phyloP scores from a whole-genome alignment of 495 filamentous ascomycete genomes.

The Achaetomiella virescens region DNA sequence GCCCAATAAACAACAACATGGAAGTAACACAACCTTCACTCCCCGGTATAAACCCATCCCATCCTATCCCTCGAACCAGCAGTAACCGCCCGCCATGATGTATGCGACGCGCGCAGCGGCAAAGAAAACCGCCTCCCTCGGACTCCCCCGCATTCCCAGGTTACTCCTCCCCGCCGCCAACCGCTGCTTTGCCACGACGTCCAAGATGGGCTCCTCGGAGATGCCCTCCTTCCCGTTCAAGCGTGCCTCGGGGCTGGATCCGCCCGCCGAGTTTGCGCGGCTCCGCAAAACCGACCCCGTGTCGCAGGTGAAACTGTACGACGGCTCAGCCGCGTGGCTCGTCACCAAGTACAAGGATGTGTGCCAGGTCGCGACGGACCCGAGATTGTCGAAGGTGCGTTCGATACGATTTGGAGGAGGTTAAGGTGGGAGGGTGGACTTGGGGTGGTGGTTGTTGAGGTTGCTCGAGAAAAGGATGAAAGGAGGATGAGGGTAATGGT shows the following conservation, averaged over 20 bases:
- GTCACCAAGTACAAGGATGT: slow-evolving; percentile 43
- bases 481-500: too few relatives aligned
- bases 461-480: neutral
- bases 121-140: neutral
- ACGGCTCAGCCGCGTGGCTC: slow-evolving; percentile 39
- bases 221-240: slow-evolving; percentile 36
- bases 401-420: too few relatives aligned
- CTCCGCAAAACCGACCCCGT: slow-evolving; percentile 37
- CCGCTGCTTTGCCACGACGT: neutral
- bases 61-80: too few relatives aligned
- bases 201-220: slow-evolving; percentile 15
- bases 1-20: too few relatives aligned
- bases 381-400: slow-evolving; percentile 33
- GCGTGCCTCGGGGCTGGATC: slow-evolving; percentile 34
- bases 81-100: too few relatives aligned
- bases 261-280: slow-evolving; percentile 36
- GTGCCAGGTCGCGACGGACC: slow-evolving; percentile 36
- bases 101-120: too few relatives aligned
- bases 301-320: slow-evolving; percentile 39
- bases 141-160: neutral
- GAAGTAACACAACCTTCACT: too few relatives aligned
- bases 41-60: too few relatives aligned
- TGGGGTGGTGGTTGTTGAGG: neutral
- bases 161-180: neutral
- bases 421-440: neutral